Evolutionary conservation across 2,329 filamentous ascomycete species (phyloP), one percentile per base, ranked within the genome.

Genomic region (Penicillium sp.): DNA sequence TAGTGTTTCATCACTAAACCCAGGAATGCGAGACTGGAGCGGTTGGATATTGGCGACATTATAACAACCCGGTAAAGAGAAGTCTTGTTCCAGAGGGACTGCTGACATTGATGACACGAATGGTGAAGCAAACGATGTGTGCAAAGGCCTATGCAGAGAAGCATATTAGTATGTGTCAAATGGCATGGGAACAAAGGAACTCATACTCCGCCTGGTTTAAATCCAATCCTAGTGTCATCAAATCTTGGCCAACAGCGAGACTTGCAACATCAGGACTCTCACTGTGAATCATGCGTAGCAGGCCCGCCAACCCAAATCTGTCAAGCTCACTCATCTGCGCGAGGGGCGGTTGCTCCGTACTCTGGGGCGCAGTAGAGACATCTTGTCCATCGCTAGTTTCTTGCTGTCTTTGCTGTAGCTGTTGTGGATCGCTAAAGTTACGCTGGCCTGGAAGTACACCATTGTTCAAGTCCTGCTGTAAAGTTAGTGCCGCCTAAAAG

Each of bases 41-140:
- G 82, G 79, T 48, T 86, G 85, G 12, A 88, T 84, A 63, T 88
- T 88, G 53, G 80, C 82, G 10, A 88, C 86, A 12, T 79, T 84
- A 67, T 88, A 88, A 56, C 85, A 86, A 38, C 78, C 74, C 5
- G 86, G 86, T 10, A 88, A 74, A 10, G 77, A 79, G 68, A 85
- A 88, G 58, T 87, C 84, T 21, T 85, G 83, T 63, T 87, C 82
- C 42, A 86, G 74, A 18, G 83, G 82, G 23, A 82, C 80, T 41
- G 79, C 80, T 58, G 80, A 79, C 62, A 74, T 74, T 25, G 79
- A 76, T 42, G 84, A 80, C 47, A 83, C 82, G 63, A 87, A 87
- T 7, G 84, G 84, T 4, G 82, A 83, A 27, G 82, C 80, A 66
- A 87, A 88, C 2, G 81, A 84, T n/a, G 82, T 80, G 65, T 85